A percentile compares a stretch with the other conserved stretches of the same genome.
These are phyloP conservation scores for Pythium phragmiticola DNA, from an alignment of 352 stramenopile genomes.

Conservation along the genomic window DNA sequence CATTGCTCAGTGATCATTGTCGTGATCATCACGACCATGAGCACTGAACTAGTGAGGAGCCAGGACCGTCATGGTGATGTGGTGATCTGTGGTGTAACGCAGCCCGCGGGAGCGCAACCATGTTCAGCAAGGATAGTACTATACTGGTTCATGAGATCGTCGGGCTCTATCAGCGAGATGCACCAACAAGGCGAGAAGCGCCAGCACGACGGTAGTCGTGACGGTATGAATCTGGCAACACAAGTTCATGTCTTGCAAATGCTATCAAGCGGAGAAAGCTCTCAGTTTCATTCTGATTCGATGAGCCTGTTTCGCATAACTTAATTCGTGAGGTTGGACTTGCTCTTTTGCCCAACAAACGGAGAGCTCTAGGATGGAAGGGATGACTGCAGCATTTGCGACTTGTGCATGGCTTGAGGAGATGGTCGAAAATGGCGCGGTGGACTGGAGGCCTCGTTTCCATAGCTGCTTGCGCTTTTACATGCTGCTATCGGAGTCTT, in stretches of 20 bases:
- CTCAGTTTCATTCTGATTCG: not conserved
- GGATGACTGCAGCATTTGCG: not conserved
- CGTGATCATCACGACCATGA: too few relatives aligned
- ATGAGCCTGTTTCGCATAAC: conserved; percentile 15
- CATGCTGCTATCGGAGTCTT: conserved; percentile 17
- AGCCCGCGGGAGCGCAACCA: too few relatives aligned
- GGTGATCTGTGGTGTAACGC: too few relatives aligned
- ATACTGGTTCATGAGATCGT: too few relatives aligned
- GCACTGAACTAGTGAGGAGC: too few relatives aligned
- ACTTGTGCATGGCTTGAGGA: not conserved
- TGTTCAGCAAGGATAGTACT: too few relatives aligned
- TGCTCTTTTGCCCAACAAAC: conserved; percentile 8
- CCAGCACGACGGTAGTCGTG: too few relatives aligned
- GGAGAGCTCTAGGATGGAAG: not conserved
- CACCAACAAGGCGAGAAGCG: too few relatives aligned
- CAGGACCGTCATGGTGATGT: too few relatives aligned
- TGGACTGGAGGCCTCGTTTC: not conserved
- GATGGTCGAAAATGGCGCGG: not conserved
- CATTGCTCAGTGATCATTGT: too few relatives aligned
- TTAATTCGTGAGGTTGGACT: conserved; percentile 6
- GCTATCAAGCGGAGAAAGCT: not conserved
- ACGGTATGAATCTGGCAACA: not conserved
- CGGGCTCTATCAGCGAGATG: too few relatives aligned
- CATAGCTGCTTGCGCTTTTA: not conserved
- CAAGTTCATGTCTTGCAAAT: not conserved